phyloP scores from a whole-genome alignment of 495 filamentous ascomycete species.

The Penicillium lagena region DNA sequence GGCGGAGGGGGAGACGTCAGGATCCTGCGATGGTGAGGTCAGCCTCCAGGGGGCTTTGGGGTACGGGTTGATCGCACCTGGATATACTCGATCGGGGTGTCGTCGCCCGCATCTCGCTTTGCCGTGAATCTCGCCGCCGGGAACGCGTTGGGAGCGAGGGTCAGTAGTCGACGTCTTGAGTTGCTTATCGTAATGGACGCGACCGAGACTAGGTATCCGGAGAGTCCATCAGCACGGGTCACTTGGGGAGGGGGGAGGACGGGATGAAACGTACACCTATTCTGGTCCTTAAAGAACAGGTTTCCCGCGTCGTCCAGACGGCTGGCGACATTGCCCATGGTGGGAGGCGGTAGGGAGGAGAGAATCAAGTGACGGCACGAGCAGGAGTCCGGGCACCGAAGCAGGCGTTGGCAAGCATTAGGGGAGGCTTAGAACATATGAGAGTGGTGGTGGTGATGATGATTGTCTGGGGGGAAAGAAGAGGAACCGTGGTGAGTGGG shows the following conservation, averaged over 20 bases:
- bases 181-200: conserved; percentile 74
- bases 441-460: too few relatives aligned
- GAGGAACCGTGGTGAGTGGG: too few relatives aligned
- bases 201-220: conserved; percentile 62
- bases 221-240: conserved; percentile 7
- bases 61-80: conserved; percentile 53
- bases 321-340: conserved; percentile 92
- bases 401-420: conserved; percentile 25
- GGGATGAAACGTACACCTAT: conserved; percentile 56
- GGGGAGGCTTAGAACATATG: too few relatives aligned
- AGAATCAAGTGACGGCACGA: conserved; percentile 24
- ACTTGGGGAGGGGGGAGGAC: background rate
- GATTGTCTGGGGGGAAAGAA: too few relatives aligned
- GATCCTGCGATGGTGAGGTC: conserved; percentile 53
- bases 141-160: conserved; percentile 80
- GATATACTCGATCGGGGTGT: conserved; percentile 76
- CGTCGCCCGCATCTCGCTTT: conserved; percentile 68
- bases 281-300: conserved; percentile 86
- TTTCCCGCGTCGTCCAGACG: conserved; percentile 78
- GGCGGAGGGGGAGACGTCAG: conserved; percentile 54
- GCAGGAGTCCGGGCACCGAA: conserved; percentile 24
- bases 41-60: background rate
- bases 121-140: conserved; percentile 76
- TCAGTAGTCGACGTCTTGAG: conserved; percentile 66
- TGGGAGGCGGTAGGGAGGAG: conserved; percentile 10